Evolutionary conservation across 208 protist species (phyloP).

Genomic region (Acanthamoeba polyphaga): DNA sequence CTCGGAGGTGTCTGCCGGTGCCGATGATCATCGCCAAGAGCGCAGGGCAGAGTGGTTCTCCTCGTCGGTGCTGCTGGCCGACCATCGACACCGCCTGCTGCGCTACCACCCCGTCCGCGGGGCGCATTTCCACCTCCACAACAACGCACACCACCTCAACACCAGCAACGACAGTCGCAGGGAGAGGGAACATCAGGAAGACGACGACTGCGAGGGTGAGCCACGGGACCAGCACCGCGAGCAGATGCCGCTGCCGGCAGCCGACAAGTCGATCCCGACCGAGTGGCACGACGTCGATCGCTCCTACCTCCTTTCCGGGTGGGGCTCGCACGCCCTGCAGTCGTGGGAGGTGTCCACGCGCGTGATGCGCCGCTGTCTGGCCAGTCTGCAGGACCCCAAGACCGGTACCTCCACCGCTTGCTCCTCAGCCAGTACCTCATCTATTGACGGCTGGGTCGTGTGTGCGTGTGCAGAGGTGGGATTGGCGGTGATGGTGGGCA

Average conservation of each 20-base stretch:
- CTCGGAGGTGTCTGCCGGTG: neutral
- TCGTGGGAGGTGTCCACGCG: constrained; percentile 31
- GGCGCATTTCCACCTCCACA: neutral
- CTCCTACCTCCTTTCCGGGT: neutral
- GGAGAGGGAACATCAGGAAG: neutral
- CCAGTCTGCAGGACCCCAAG: constrained; percentile 32
- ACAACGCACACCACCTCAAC: neutral
- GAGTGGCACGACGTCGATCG: neutral
- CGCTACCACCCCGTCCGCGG: neutral
- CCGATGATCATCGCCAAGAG: neutral
- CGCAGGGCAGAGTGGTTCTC: neutral
- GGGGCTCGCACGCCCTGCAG: neutral
- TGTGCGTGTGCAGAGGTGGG: neutral
- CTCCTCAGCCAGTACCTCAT: neutral
- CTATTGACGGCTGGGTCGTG: neutral
- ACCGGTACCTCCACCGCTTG: neutral
- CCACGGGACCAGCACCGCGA: neutral
- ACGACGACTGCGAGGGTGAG: neutral
- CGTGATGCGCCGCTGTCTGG: constrained; percentile 3
- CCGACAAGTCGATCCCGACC: neutral
- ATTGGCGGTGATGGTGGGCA: constrained; percentile 4
- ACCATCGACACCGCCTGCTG: constrained; percentile 9
- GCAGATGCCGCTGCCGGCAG: neutral
- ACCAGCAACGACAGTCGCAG: no score
- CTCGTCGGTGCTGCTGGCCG: neutral